Base-by-base conservation (phyloP, 2,329 filamentous ascomycete species). In the Fusarium sp. region DNA sequence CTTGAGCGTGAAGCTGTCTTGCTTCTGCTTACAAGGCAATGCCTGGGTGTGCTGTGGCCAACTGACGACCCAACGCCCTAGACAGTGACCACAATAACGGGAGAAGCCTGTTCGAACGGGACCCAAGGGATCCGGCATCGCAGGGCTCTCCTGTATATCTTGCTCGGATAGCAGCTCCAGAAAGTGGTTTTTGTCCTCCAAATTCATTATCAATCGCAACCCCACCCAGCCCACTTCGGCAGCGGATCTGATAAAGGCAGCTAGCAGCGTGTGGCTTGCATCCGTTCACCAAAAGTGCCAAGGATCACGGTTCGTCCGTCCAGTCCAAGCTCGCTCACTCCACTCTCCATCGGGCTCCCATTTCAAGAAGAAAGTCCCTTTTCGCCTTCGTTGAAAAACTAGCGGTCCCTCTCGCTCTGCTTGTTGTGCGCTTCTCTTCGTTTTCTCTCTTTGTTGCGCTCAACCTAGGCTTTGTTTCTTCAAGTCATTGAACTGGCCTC, bases 191-290 rank as follows among this genome's bases (percentile, higher is more conserved):
- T 66, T 27, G 29, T 63, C 57, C 36, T 29, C 36, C 6, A 69
- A 66, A 74, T 67, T 38, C 65, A 72, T 74, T 74, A 72, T 74
- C 71, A 74, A 74, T 71, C 71, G 65, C 59, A 38, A 42, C 54
- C 47, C 71, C 71, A 74, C 71, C 66, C 38, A 20, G 35, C 11
- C 68, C 47, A 58, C 61, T 60, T 62, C 47, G 31, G 22, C 38
- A 57, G 64, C 71, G 71, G 71, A 74, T 74, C 71, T 74, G 71
- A 74, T 74, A 74, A 74, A 74, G 66, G 61, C 42, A 54, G 54
- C 71, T 74, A 74, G 69, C 16, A 63, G 11, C 63, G 31, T 73
- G 61, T 64, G 62, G 61, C 62, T 64, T 64, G 61, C 47, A 63
- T 31, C 47, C 47, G 27, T 63, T 63, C 33, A 31, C 52, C 61